Evolutionary conservation across 2,329 filamentous ascomycete species (phyloP).

Genomic region (Phyllosticta paracitricarpa): DNA sequence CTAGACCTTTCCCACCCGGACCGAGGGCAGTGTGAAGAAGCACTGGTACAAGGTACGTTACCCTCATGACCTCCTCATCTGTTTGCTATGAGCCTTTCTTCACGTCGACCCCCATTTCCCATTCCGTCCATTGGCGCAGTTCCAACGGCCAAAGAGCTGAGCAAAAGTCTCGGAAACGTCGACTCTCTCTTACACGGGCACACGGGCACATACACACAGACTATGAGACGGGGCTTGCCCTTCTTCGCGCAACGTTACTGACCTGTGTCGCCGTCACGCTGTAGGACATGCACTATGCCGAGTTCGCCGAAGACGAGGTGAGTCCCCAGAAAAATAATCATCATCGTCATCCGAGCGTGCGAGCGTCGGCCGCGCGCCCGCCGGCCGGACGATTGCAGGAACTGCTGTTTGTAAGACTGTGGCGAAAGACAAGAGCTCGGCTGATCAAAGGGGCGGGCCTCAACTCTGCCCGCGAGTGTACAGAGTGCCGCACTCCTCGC

Average conservation of each 20-base stretch:
- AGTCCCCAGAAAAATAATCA: slow-evolving; percentile 21
- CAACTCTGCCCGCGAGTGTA: slow-evolving; percentile 12
- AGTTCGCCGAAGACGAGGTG: slow-evolving; percentile 96
- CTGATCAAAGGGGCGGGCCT: slow-evolving; percentile 6
- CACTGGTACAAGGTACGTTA: slow-evolving; percentile 82
- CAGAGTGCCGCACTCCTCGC: slow-evolving; percentile 67
- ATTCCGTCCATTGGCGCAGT: neutral
- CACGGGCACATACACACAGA: neutral
- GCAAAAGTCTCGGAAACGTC: slow-evolving; percentile 3
- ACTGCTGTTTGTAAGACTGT: slow-evolving; percentile 8
- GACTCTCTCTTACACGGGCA: slow-evolving; percentile 5
- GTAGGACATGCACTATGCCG: slow-evolving; percentile 98
- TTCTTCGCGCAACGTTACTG: neutral
- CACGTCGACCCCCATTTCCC: neutral
- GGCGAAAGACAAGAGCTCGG: neutral
- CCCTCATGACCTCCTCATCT: neutral
- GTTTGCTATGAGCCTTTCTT: neutral
- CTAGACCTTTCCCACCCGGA: slow-evolving; percentile 82
- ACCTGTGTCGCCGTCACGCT: neutral
- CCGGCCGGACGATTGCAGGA: neutral
- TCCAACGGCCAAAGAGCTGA: neutral
- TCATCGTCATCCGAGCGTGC: neutral
- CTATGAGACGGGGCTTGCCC: neutral
- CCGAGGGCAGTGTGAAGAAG: slow-evolving; percentile 97
- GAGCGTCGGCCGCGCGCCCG: neutral